Base-by-base conservation (phyloP, 768 basidiomycete genomes). In the Phylloporus rhodoxanthus region DNA sequence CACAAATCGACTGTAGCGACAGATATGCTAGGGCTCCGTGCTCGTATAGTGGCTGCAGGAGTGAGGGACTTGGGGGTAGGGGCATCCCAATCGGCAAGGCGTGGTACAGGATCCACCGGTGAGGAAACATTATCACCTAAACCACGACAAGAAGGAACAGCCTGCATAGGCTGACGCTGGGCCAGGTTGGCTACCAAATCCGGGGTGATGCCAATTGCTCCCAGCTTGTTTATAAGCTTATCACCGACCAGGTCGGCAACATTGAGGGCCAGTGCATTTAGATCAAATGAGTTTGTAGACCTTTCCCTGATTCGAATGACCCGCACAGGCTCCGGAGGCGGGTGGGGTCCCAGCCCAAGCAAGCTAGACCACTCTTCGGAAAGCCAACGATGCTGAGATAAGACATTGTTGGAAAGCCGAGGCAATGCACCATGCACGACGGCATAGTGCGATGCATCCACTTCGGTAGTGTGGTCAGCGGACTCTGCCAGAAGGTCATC, bases 401-500 rank as follows among this genome's bases (percentile, higher is more conserved):
- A 15, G 1, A 0, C 2, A 5, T 43, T 49, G 44, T 55, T 46
- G 0, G 51, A 53, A 0, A 55, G 20, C 2, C 40, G 34, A 14
- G 54, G 51, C 1, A 55, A 8, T 0, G 51, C 26, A 0, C 44
- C 51, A 1, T 55, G 44, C 0, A 53, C 9, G 19, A 28, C 4
- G 0, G 54, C 51, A 8, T 55, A 53, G 5, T 55, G 51, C 0
- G 47, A 23, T 1, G 1, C 2, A 6, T 52, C 54, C 4, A 55
- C 20, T 4, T 48, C 34, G 0, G 51, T 47, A 2, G 47, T 37
- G 47, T 55, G 51, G 34, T 55, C 47, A 0, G 44, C 26, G 0
- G 44, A 6, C 40, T 55, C 51, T 2, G 47, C 51, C 1, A 55
- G 47, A 0, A 53, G 4, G 0, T 46, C 29, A 3, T 55, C 47